Conservation (phyloP, 2,329 filamentous ascomycete genomes). For the Ilyonectria destructans region DNA sequence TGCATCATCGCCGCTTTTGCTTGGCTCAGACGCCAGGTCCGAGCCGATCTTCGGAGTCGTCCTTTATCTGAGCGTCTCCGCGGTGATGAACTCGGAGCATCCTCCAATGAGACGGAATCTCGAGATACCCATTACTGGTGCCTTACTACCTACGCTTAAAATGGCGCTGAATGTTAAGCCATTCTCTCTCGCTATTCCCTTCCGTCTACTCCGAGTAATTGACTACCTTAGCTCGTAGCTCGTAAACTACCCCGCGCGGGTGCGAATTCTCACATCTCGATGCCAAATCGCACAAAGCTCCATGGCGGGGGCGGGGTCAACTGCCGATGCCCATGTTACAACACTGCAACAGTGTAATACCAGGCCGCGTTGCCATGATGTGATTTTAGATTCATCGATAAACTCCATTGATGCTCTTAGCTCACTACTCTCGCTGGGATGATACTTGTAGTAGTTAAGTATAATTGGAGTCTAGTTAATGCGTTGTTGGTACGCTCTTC, state of each 20-base stretch:
- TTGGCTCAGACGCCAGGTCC: constrained; percentile 6
- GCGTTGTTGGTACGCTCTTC: not conserved
- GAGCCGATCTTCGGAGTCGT: constrained; percentile 42
- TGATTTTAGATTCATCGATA: not conserved
- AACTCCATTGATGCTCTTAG: not conserved
- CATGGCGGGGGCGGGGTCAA: constrained; percentile 20
- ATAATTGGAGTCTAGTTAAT: not conserved
- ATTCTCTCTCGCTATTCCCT: too few species aligned
- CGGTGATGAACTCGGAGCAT: constrained; percentile 7
- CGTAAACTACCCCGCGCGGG: constrained; percentile 1
- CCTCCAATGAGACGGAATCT: constrained; percentile 4
- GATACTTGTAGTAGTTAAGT: too few species aligned
- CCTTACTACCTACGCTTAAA: too few species aligned
- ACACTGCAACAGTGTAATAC: not conserved
- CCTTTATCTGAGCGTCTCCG: not conserved
- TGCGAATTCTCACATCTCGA: constrained; percentile 14
- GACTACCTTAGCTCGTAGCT: not conserved
- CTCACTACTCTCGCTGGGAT: not conserved
- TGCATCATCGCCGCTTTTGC: constrained; percentile 44
- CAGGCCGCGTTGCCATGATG: not conserved
- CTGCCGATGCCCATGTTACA: constrained; percentile 6
- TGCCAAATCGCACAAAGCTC: constrained; percentile 18
- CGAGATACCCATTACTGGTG: not conserved
- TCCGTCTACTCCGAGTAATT: not conserved
- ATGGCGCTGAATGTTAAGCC: not conserved